These are phyloP conservation scores for Aspergillus sergii DNA, from an alignment of 2,329 filamentous ascomycete species.

Conservation along the genomic window DNA sequence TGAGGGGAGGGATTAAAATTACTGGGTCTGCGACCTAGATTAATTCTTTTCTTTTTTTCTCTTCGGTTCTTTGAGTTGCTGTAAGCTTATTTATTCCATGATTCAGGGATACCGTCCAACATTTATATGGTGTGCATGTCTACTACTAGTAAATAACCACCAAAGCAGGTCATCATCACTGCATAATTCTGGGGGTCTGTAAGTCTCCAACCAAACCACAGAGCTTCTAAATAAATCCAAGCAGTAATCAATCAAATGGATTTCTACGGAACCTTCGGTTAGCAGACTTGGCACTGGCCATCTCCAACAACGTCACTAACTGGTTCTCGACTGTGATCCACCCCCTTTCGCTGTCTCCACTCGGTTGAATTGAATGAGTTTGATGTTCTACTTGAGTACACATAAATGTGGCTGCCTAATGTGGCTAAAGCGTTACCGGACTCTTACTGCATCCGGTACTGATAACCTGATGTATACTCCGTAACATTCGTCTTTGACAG, in stretches of 20 bases:
- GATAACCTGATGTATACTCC: not conserved
- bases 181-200: not conserved
- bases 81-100: not conserved
- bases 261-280: slow-evolving; percentile 4
- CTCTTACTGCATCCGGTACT: not conserved
- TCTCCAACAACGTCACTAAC: slow-evolving; percentile 1
- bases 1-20: not conserved
- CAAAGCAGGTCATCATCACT: not conserved
- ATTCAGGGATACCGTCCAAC: not conserved
- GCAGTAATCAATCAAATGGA: not conserved
- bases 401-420: slow-evolving; percentile 3
- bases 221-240: not conserved
- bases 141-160: not conserved
- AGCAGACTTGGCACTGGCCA: not conserved
- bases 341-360: not conserved
- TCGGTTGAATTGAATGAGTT: not conserved
- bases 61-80: not conserved
- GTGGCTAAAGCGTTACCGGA: not conserved
- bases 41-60: not conserved
- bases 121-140: not conserved
- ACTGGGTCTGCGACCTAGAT: not conserved
- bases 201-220: not conserved
- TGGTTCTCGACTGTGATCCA: slow-evolving; percentile 1
- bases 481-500: not conserved
- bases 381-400: not conserved